phyloP scores from a whole-genome alignment of 306 rosid genomes.

The Ziziphus jujuba region DNA sequence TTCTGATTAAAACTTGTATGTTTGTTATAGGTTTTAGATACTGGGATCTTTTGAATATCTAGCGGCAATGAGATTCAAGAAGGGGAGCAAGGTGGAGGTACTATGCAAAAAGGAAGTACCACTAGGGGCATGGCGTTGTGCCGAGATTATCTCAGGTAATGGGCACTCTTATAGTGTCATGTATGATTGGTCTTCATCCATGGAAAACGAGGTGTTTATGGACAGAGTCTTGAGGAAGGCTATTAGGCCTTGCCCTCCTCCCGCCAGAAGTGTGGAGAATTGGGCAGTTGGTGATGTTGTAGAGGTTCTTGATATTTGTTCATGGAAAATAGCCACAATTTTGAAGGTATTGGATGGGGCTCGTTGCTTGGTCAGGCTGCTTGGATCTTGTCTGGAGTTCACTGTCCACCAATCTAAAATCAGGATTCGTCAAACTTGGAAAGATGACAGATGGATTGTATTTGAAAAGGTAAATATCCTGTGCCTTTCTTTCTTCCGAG shows the following conservation, averaged over 20 bases:
- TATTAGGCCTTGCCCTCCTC: conserved; percentile 74
- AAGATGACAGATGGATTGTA: conserved; percentile 56
- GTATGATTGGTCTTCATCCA: conserved; percentile 28
- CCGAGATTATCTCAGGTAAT: conserved; percentile 56
- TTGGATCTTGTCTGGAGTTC: conserved; percentile 54
- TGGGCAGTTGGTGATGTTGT: conserved; percentile 60
- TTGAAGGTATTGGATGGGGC: conserved; percentile 33
- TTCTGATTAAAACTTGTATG: conserved; percentile 8
- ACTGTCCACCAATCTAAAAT: conserved; percentile 40
- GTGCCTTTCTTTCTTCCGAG: background rate
- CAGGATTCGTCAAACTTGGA: conserved; percentile 65
- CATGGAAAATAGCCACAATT: conserved; percentile 67
- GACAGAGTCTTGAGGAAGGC: conserved; percentile 61
- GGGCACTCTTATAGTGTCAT: conserved; percentile 59
- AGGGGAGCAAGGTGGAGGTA: conserved; percentile 75
- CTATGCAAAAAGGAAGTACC: conserved; percentile 42
- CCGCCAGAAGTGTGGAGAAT: conserved; percentile 19
- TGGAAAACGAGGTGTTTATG: conserved; percentile 28
- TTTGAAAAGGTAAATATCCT: conserved; percentile 48
- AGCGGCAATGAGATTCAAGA: conserved; percentile 56
- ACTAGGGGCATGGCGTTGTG: conserved; percentile 65
- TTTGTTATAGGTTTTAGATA: conserved; percentile 34
- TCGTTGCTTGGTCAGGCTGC: conserved; percentile 52
- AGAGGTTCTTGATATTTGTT: conserved; percentile 59
- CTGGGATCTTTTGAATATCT: conserved; percentile 10